Evolutionary conservation across 78 protist genomes (phyloP), one percentile per base, ranked within the genome.

Genomic region (Dictyostelium citrinum): DNA sequence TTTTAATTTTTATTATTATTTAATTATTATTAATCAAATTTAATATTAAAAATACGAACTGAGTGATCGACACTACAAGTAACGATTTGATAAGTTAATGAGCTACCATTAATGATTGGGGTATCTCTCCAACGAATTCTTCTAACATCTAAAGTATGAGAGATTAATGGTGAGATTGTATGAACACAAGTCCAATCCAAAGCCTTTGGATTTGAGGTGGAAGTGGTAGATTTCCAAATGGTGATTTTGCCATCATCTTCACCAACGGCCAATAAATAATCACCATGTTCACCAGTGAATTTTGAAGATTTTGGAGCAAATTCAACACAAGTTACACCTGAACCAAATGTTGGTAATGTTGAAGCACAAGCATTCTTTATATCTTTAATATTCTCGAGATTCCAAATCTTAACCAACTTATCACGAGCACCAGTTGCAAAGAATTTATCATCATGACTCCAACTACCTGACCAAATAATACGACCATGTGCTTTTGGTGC

Each of bases 381-480:
- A 11, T 64, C 72, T 41, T 20, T 46, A 16, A 45, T 67, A 11
- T 61, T 61, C 0, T 6, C 41, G 8, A 51, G 6, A 9, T 45
- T 49, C 90, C 90, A 91, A 27, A 81, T 24, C 61, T 82, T 93
- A 5, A 93, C 88, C 2, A 80, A 33, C 37, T 93, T 93, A 77
- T 93, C 96, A 71, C 96, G 83, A 17, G 96, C 81, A 45, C 94
- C 96, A 29, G 96, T 93, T 22, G 91, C 96, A 81, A 93, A 85
- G 20, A n/a, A 84, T 20, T 37, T 39, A 31, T 93, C 92, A 41
- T 85, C 86, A 27, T 84, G 76, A 17, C 86, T 45, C 96, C 96
- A 93, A 37, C 92, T 67, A 45, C 96, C 46, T 2, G 90, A 78
- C 96, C 96, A 93, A 37, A 93, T 83, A 39, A 93, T 93, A 37